Conservation (phyloP, 1,139 yeast genomes). For the Geotrichum histeridarum region DNA sequence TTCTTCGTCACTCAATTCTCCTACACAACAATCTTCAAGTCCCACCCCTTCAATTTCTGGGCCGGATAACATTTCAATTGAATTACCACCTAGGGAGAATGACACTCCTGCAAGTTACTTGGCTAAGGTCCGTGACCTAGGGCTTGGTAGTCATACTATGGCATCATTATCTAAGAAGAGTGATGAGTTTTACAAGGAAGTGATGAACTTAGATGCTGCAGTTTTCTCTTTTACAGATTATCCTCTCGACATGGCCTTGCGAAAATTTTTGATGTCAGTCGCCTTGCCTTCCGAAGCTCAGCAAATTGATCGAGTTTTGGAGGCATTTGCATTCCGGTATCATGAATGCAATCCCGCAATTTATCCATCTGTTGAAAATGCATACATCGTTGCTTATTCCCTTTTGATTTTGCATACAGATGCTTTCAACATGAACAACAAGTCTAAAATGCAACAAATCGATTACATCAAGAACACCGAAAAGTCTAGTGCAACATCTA, state of each 20-base stretch:
- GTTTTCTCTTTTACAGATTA: constrained; percentile 47
- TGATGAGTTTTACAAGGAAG: constrained; percentile 37
- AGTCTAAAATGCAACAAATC: constrained; percentile 54
- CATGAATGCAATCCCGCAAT: constrained; percentile 41
- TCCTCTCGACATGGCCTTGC: constrained; percentile 58
- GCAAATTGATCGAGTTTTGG: constrained; percentile 61
- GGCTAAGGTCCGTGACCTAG: constrained; percentile 33
- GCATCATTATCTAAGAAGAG: constrained; percentile 40
- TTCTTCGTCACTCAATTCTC: not conserved
- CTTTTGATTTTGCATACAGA: constrained; percentile 66
- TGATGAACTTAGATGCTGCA: constrained; percentile 39
- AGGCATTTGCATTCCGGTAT: constrained; percentile 50
- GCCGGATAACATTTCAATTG: not conserved
- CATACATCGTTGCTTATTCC: constrained; percentile 56
- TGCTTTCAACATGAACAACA: constrained; percentile 58
- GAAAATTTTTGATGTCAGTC: constrained; percentile 52
- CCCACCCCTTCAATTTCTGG: not conserved
- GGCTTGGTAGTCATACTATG: constrained; percentile 39
- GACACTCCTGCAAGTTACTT: constrained; percentile 41
- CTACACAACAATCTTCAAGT: not conserved
- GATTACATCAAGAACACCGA: constrained; percentile 50
- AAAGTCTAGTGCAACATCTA: constrained; percentile 35
- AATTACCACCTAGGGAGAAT: constrained; percentile 34
- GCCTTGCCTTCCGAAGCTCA: constrained; percentile 64
- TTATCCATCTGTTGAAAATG: constrained; percentile 44